Conservation (phyloP, 2,329 filamentous ascomycete species). For the Lecanoromycetidae sp. region DNA sequence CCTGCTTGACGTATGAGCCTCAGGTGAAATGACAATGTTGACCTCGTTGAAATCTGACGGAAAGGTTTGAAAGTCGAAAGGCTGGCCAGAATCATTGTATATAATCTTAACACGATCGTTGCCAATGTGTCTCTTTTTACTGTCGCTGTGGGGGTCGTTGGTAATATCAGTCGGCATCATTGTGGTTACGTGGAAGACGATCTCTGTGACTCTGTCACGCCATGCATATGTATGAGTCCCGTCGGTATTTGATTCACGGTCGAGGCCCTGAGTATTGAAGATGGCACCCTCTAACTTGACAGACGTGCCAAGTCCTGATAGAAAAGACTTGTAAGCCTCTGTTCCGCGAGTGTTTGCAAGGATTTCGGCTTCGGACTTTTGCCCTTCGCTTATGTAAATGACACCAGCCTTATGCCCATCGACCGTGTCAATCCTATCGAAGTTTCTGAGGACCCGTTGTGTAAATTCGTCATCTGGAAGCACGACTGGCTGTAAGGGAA, state of each 20-base stretch:
- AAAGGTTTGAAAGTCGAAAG: slow-evolving; percentile 83
- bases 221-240: slow-evolving; percentile 85
- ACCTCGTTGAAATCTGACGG: slow-evolving; percentile 94
- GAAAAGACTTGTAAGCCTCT: slow-evolving; percentile 73
- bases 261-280: slow-evolving; percentile 88
- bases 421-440: slow-evolving; percentile 79
- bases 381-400: slow-evolving; percentile 80
- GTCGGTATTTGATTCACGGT: slow-evolving; percentile 63
- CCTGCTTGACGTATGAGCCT: slow-evolving; percentile 38
- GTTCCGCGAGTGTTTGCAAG: slow-evolving; percentile 78
- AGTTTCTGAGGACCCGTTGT: slow-evolving; percentile 61
- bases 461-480: slow-evolving; percentile 62
- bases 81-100: slow-evolving; percentile 88
- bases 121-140: slow-evolving; percentile 90
- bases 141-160: slow-evolving; percentile 59
- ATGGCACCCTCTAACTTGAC: slow-evolving; percentile 68
- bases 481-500: slow-evolving; percentile 55
- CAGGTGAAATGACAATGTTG: slow-evolving; percentile 88
- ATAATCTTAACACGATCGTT: slow-evolving; percentile 98
- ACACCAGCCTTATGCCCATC: slow-evolving; percentile 94
- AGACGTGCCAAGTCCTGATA: slow-evolving; percentile 69
- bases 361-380: slow-evolving; percentile 72
- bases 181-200: slow-evolving; percentile 90
- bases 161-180: slow-evolving; percentile 90
- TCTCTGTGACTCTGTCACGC: slow-evolving; percentile 87